Evolutionary conservation across 139 green algal genomes (phyloP).

Genomic region (Dunaliella primolecta): DNA sequence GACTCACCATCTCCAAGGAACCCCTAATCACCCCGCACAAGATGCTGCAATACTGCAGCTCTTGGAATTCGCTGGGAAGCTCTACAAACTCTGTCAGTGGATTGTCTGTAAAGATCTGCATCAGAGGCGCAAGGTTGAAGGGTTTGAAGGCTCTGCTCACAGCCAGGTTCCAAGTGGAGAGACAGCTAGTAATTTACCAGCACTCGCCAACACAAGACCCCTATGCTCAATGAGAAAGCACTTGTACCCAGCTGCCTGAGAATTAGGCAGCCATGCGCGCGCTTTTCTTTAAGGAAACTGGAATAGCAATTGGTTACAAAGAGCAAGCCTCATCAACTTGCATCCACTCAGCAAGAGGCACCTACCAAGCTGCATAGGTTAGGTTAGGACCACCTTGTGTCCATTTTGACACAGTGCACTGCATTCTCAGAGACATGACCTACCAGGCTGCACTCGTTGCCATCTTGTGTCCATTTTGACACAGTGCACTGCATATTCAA

Average conservation of each 20-base stretch:
- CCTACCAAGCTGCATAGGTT: conserved; percentile 87
- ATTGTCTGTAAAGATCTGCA: conserved; percentile 86
- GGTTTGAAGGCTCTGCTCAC: too few species aligned
- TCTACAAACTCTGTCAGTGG: conserved; percentile 95
- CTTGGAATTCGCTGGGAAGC: conserved; percentile 79
- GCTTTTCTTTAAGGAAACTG: too few species aligned
- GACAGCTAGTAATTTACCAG: too few species aligned
- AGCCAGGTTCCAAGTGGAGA: too few species aligned
- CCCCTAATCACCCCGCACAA: conserved; percentile 89
- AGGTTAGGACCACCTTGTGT: conserved; percentile 70
- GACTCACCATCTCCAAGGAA: conserved; percentile 80
- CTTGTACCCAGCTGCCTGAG: too few species aligned
- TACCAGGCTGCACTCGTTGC: conserved; percentile 85
- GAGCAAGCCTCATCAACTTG: too few species aligned
- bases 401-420: conserved; percentile 75
- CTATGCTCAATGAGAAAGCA: too few species aligned
- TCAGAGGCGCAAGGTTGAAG: too few species aligned
- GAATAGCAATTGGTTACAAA: too few species aligned
- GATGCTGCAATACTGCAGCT: conserved; percentile 87
- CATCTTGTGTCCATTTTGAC: conserved; percentile 80
- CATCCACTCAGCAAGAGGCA: too few species aligned
- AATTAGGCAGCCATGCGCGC: too few species aligned
- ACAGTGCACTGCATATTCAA: conserved; percentile 75
- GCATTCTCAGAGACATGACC: conserved; percentile 94
- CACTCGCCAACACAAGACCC: too few species aligned